A percentile compares a stretch with the other conserved stretches of the same genome.
These are phyloP conservation scores for Aspergillus carlsbadensis DNA, from an alignment of 495 filamentous ascomycete genomes.

Conservation along the genomic window DNA sequence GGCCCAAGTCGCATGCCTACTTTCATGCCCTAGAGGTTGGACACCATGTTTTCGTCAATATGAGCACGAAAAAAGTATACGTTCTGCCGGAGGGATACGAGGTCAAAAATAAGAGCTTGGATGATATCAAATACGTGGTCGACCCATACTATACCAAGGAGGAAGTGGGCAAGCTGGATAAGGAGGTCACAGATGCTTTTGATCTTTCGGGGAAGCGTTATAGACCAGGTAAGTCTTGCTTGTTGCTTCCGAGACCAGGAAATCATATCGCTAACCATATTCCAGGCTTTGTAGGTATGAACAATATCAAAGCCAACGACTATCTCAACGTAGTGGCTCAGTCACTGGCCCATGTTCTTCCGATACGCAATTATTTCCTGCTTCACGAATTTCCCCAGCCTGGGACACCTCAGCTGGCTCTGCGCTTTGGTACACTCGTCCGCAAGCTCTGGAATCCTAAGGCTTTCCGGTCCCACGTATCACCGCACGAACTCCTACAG, in stretches of 20 bases:
- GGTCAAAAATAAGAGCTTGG: conserved; percentile 89
- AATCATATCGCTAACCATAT: conserved; percentile 11
- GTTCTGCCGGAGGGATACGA: conserved; percentile 97
- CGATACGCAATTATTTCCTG: conserved; percentile 90
- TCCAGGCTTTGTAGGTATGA: conserved; percentile 91
- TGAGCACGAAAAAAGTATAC: conserved; percentile 91
- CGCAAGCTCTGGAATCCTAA: conserved; percentile 98
- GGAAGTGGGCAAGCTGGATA: conserved; percentile 79
- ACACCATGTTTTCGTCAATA: conserved; percentile 98
- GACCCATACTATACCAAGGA: conserved; percentile 82
- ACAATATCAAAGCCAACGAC: conserved; percentile 99
- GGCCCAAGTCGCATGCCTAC: conserved; percentile 93
- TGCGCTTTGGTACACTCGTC: conserved; percentile 86
- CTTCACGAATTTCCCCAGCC: conserved; percentile 59
- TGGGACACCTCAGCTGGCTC: conserved; percentile 55
- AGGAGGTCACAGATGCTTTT: conserved; percentile 69
- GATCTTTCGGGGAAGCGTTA: conserved; percentile 82
- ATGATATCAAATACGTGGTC: conserved; percentile 98
- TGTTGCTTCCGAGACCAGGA: background rate
- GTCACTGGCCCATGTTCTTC: conserved; percentile 83
- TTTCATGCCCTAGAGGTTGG: conserved; percentile 93
- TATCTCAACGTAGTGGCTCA: conserved; percentile 98
- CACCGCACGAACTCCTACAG: conserved; percentile 93
- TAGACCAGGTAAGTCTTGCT: conserved; percentile 57
- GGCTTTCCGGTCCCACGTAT: conserved; percentile 96